Evolutionary conservation across 345 rosid genomes (phyloP).

Genomic region (Ailanthus altissimus): DNA sequence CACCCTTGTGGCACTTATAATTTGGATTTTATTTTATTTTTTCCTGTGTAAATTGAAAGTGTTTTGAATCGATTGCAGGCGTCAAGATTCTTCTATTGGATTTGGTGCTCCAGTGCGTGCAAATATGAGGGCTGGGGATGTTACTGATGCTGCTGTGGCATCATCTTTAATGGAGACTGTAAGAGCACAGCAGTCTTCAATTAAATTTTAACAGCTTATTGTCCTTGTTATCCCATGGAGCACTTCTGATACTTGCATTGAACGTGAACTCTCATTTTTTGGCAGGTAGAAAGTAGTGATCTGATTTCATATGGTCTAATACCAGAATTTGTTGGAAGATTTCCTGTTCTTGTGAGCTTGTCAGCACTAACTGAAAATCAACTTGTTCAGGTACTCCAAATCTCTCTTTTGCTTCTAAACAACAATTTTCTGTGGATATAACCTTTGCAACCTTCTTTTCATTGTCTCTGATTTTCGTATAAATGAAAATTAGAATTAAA

Average conservation of each 20-base stretch:
- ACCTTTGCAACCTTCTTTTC: not conserved
- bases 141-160: constrained; percentile 70
- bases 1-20: not conserved
- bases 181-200: constrained; percentile 34
- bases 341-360: constrained; percentile 93
- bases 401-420: not conserved
- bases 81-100: constrained; percentile 98
- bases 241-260: not conserved
- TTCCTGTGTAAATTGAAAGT: not conserved
- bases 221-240: not conserved
- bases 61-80: constrained; percentile 47
- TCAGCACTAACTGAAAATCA: constrained; percentile 93
- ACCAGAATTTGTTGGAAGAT: constrained; percentile 99
- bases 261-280: constrained; percentile 23
- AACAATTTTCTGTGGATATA: not conserved
- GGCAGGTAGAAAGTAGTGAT: constrained; percentile 97
- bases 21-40: not conserved
- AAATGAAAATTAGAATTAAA: too few species aligned
- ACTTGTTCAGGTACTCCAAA: constrained; percentile 74
- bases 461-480: too few species aligned
- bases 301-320: constrained; percentile 90
- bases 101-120: constrained; percentile 98
- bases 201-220: constrained; percentile 11
- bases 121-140: constrained; percentile 85
- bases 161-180: constrained; percentile 93